Conservation (phyloP, 306 rosid genomes). For the Lathyrus oleraceus region DNA sequence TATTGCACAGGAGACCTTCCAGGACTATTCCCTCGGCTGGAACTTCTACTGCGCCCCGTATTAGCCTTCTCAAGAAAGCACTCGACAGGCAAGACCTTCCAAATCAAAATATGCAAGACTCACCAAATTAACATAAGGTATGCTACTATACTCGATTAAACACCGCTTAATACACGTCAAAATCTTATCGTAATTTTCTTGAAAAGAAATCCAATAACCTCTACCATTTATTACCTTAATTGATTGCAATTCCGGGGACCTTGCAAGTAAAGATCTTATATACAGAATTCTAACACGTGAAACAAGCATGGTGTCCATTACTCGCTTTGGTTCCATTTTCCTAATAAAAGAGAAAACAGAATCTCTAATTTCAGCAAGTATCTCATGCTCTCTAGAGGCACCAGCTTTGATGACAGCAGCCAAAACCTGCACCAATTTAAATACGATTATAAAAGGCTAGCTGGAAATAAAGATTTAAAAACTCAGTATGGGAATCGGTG, state of each 20-base stretch:
- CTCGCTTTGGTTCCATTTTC: constrained; percentile 95
- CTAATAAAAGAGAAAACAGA: constrained; percentile 88
- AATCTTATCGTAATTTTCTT: constrained; percentile 22
- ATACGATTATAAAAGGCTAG: constrained; percentile 12
- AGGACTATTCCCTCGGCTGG: constrained; percentile 91
- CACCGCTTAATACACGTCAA: constrained; percentile 16
- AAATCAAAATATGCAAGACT: constrained; percentile 32
- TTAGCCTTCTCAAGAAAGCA: constrained; percentile 82
- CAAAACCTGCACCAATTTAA: constrained; percentile 62
- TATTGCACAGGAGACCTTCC: constrained; percentile 84
- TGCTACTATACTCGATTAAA: constrained; percentile 31
- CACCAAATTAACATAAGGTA: constrained; percentile 38
- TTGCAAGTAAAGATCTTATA: constrained; percentile 90
- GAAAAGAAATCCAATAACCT: constrained; percentile 2
- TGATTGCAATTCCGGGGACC: constrained; percentile 96
- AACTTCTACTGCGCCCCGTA: constrained; percentile 83
- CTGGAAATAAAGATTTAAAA: constrained; percentile 13
- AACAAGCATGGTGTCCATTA: constrained; percentile 98
- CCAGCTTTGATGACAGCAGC: constrained; percentile 99
- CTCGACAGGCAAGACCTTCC: constrained; percentile 83
- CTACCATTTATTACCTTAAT: constrained; percentile 66
- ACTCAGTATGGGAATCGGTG: constrained; percentile 10
- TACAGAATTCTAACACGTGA: constrained; percentile 96
- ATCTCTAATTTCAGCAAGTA: constrained; percentile 95
- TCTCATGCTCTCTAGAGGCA: constrained; percentile 98